phyloP scores from a whole-genome alignment of 2,329 filamentous ascomycete genomes.

The Sporothrix globosa region DNA sequence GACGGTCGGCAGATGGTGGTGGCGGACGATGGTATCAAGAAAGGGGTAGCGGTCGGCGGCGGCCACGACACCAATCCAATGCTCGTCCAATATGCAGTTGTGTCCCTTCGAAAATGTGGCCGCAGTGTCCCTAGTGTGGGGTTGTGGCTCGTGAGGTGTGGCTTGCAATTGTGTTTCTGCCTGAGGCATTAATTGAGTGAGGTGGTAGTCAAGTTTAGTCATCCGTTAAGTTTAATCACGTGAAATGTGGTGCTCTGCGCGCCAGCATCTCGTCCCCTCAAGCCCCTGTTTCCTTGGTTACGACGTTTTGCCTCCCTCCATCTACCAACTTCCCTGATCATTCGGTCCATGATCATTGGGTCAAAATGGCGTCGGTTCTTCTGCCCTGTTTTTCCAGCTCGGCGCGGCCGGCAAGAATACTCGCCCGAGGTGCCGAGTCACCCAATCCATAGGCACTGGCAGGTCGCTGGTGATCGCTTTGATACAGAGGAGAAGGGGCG shows the following conservation, averaged over 20 bases:
- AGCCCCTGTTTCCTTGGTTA: slow-evolving; percentile 5
- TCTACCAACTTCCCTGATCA: slow-evolving; percentile 3
- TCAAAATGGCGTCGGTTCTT: slow-evolving; percentile 10
- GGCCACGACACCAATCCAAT: slow-evolving; percentile 3
- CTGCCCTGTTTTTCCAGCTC: slow-evolving; percentile 8
- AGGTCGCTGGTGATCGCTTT: neutral
- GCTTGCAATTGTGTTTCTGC: neutral
- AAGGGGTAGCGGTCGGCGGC: slow-evolving; percentile 21
- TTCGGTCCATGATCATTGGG: slow-evolving; percentile 22
- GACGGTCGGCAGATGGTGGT: slow-evolving; percentile 16
- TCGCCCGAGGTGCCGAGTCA: neutral
- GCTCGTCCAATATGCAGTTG: slow-evolving; percentile 11
- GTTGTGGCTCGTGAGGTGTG: slow-evolving; percentile 7
- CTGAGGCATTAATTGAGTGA: neutral
- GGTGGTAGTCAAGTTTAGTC: neutral
- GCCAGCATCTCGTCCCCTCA: too few relatives aligned
- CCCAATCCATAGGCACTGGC: neutral
- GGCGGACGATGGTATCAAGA: slow-evolving; percentile 19
- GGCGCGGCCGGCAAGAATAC: neutral
- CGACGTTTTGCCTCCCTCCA: neutral
- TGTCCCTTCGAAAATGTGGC: slow-evolving; percentile 22
- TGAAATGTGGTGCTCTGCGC: neutral
- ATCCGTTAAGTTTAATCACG: neutral
- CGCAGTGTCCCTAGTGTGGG: slow-evolving; percentile 16
- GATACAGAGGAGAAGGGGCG: neutral